phyloP scores from a whole-genome alignment of 2,329 filamentous ascomycete genomes.

The Coniochaeta ligniaria region DNA sequence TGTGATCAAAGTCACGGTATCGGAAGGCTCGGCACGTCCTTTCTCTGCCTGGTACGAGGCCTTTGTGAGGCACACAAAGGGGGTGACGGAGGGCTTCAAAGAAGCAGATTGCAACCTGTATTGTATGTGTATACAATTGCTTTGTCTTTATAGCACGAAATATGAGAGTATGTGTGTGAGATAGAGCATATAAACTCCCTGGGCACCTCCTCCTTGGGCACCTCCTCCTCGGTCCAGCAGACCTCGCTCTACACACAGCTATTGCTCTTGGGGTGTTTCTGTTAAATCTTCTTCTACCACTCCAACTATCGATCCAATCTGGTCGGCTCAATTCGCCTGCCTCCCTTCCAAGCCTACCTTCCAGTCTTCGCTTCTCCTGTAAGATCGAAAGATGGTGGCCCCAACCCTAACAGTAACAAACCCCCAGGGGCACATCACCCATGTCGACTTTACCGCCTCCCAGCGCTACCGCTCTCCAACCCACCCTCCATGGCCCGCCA shows the following conservation, averaged over 20 bases:
- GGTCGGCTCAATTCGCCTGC: no score
- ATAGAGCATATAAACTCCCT: neutral
- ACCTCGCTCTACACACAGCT: neutral
- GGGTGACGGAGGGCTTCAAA: neutral
- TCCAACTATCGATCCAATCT: no score
- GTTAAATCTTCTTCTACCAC: no score
- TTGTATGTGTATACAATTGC: neutral
- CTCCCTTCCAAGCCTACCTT: neutral
- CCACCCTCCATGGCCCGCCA: neutral
- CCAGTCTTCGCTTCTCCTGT: neutral
- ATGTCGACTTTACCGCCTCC: neutral
- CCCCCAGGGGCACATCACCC: neutral
- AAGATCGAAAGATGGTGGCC: neutral
- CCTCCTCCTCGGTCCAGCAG: neutral
- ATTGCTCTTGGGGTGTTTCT: neutral
- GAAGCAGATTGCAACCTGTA: neutral
- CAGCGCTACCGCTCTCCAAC: neutral
- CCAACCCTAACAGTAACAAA: neutral
- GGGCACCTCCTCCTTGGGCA: neutral
- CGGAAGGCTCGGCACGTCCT: neutral
- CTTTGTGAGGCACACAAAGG: neutral
- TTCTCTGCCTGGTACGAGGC: neutral
- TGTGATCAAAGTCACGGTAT: neutral
- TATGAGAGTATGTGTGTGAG: neutral
- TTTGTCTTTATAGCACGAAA: neutral